Evolutionary conservation across 306 rosid species (phyloP), one percentile per base, ranked within the genome.

Genomic region (Heteromeles arbutifolia): DNA sequence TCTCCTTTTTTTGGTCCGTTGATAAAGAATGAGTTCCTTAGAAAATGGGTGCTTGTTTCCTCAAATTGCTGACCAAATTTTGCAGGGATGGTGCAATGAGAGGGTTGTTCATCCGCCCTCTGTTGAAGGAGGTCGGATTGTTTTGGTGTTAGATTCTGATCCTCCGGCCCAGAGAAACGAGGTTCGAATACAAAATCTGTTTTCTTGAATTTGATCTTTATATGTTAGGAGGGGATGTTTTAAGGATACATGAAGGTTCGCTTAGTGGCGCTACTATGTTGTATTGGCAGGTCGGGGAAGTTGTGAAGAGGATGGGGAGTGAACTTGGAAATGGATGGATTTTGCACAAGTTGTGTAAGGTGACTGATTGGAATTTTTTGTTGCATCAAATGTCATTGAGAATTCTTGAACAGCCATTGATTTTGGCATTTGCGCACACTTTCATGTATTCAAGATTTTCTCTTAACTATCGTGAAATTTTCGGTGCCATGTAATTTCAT

Each of bases 301-400:
- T 86, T 72, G 87, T 89, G 59, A 86, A 77, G 64, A 85, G 86
- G 97, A 89, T 95, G 96, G 97, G 89, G 81, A 86, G 67, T 44
- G 97, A 94, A 48, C 87, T 93, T 8, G 98, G 88, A 78, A 83
- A 81, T 77, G 85, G 86, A 65, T 95, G 97, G 95, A 90, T 87
- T 45, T 74, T 79, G 81, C 87, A 83, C 56, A 82, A 92, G 71
- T 75, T 65, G 73, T 92, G 86, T 72, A 91, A 90, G 97, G 97
- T 93, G 77, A 72, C 32, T 31, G 32, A 0, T 31, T 31, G 32
- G 32, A 31, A 31, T 31, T 31, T 31, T 31, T 62, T 59, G 54
- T 24, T 71, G 43, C 24, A 56, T 50, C 29, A 66, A 56, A 34
- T 62, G 37, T 31, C 44, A 13, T 44, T 43, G 21, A 22, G 17